Evolutionary conservation across 768 basidiomycete genomes (phyloP).

Genomic region (Tricholoma furcatifolium): DNA sequence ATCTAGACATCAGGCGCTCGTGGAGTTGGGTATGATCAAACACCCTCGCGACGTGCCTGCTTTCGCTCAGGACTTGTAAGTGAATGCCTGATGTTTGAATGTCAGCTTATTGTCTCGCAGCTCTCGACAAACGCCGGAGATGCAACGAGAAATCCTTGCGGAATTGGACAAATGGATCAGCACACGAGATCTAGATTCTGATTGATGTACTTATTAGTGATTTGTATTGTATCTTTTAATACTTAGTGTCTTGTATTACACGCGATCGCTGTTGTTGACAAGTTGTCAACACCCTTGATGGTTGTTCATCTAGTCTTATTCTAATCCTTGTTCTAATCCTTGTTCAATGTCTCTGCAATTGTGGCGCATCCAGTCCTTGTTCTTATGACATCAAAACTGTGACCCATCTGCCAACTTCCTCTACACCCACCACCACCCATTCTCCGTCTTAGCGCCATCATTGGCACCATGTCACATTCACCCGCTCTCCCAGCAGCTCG

Average conservation of each 20-base stretch:
- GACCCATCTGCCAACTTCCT: background rate
- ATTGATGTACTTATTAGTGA: background rate
- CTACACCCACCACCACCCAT: background rate
- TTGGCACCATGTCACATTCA: conserved; percentile 5
- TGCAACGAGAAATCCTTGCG: conserved; percentile 40
- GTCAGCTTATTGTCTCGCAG: conserved; percentile 21
- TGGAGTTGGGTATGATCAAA: conserved; percentile 60
- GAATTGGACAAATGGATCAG: conserved; percentile 36
- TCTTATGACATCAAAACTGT: conserved; percentile 5
- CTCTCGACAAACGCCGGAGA: conserved; percentile 38
- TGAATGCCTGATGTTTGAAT: conserved; percentile 10
- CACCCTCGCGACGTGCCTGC: conserved; percentile 46
- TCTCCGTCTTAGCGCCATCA: background rate
- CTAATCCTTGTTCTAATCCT: background rate
- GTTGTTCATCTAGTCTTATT: background rate
- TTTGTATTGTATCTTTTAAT: background rate
- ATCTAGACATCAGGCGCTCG: conserved; percentile 56
- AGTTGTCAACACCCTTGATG: background rate
- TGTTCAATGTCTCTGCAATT: conserved; percentile 1
- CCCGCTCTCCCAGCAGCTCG: conserved; percentile 13
- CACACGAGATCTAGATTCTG: conserved; percentile 16
- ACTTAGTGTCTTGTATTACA: background rate
- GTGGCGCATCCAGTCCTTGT: conserved; percentile 4
- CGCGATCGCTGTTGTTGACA: background rate
- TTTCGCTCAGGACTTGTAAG: conserved; percentile 71